Conservation (phyloP, 2,329 filamentous ascomycete genomes). For the Blastomyces gilchristii region DNA sequence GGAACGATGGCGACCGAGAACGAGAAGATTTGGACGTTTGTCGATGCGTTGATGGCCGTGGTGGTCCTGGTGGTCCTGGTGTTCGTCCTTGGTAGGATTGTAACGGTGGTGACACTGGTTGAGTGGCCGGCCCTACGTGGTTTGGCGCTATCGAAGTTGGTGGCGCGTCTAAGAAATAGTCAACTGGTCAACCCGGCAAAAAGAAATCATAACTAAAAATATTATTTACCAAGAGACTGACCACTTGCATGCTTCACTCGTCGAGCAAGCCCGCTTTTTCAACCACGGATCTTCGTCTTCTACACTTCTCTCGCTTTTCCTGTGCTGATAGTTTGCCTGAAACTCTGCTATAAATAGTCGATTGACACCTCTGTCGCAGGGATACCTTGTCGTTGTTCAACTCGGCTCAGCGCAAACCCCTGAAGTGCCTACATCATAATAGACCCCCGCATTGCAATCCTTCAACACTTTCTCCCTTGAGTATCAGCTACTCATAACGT, state of each 20-base stretch:
- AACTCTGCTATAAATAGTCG: background rate
- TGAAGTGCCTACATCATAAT: background rate
- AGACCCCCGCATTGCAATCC: background rate
- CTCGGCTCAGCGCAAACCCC: too few relatives aligned
- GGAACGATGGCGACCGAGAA: background rate
- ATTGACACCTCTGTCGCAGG: background rate
- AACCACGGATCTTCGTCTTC: background rate
- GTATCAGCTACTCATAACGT: background rate
- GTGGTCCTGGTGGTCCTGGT: background rate
- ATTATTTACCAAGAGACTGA: background rate
- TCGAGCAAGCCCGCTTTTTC: background rate
- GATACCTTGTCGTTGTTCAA: background rate
- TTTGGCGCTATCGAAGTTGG: background rate
- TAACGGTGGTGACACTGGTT: background rate
- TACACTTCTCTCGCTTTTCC: background rate
- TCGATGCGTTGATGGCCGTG: background rate
- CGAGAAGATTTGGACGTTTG: background rate
- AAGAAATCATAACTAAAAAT: background rate
- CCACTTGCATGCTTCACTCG: background rate
- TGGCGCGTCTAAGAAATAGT: background rate
- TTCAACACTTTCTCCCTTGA: background rate
- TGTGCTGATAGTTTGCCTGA: background rate
- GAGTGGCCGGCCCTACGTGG: background rate
- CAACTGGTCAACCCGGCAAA: background rate
- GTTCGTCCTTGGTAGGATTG: too few relatives aligned